Evolutionary conservation across 331 rosid species (phyloP), one percentile per base, ranked within the genome.

Genomic region (Acacia pycnantha): DNA sequence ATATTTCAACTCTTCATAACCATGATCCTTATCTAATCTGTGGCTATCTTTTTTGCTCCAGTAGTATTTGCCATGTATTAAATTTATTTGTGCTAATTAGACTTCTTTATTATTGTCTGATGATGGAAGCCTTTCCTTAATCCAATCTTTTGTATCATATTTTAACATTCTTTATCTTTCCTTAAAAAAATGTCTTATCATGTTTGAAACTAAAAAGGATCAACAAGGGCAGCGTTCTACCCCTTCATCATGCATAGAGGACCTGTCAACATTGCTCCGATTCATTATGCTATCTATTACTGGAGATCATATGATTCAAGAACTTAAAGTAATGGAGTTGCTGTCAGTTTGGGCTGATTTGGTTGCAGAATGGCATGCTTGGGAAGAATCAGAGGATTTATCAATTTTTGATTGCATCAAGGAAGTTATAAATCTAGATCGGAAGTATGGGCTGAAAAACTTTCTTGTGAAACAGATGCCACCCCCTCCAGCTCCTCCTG

Each of bases 351-450:
- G 98, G 98, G 91, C 94, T 71, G 86, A 88, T 80, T 82, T 91
- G 70, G 86, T 94, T 84, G 97, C 94, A 12, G 93, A 90, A 82
- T 94, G 98, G 96, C 90, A 92, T 83, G 89, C 94, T 59, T 94
- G 98, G 98, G 97, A 94, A 78, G 98, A 94, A 79, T 82, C 93
- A 24, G 97, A 94, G 88, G 94, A 94, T 85, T 81, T 94, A 77
- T 86, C 93, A 19, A 82, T 94, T 85, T 94, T 94, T 90, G 85
- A 88, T 31, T 92, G 94, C 86, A 91, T 94, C 64, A 91, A 84
- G 87, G 97, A 90, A 85, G 93, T 75, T 81, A 89, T 89, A 74
- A 87, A 81, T 83, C 89, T 92, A 79, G 87, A 92, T 69, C 21
- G 76, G n/a, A 89, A 71, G 44, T 88, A 83, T 78, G 81, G 77